Base-by-base conservation (phyloP, 2,329 filamentous ascomycete genomes). In the Falciphora oryzae region DNA sequence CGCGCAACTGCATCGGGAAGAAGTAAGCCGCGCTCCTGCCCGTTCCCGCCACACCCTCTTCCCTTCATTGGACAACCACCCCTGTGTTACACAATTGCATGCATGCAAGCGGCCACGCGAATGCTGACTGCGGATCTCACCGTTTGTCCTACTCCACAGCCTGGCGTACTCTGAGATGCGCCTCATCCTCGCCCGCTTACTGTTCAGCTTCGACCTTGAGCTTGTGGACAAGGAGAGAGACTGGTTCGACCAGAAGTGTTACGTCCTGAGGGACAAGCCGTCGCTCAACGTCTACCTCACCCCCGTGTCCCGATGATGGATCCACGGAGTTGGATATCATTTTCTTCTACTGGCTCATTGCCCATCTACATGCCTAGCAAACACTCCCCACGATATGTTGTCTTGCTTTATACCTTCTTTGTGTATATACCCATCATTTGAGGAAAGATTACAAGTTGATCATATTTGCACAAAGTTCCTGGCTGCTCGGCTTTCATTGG, bases 161-260 rank as follows among this genome's bases (percentile, higher is more conserved):
- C 72, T 85, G 56, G 81, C 81, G 2, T 82, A 81, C 63, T 74
- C 78, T 25, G 81, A 85, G 68, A 80, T 84, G 76, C 75, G 81
- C 8, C 71, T 83, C 8, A 79, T 84, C 57, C 70, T 85, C 11
- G 77, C 79, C 0, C 76, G 76, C 2, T 67, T 84, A 3, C 67
- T 85, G 1, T 84, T 75, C 71, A 80, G 79, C 62, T 85, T 83
- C 68, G 81, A 84, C 65, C 65, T 83, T 65, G 69, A 71, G 53
- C 71, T 82, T 31, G 74, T 73, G 0, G 71, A 78, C 8, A 73
- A 76, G 22, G 73, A 73, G 29, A 50, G 68, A 3, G 66, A 73
- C 38, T 82, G 80, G 80, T 22, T 63, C 8, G 57, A 63, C 18
- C 62, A 63, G 16, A 63, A 59, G 25, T 22, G 7, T 13, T 63